A percentile compares a stretch with the other conserved stretches of the same genome.
Conservation (phyloP, 768 basidiomycete species). For the Lactifluus volemus region DNA sequence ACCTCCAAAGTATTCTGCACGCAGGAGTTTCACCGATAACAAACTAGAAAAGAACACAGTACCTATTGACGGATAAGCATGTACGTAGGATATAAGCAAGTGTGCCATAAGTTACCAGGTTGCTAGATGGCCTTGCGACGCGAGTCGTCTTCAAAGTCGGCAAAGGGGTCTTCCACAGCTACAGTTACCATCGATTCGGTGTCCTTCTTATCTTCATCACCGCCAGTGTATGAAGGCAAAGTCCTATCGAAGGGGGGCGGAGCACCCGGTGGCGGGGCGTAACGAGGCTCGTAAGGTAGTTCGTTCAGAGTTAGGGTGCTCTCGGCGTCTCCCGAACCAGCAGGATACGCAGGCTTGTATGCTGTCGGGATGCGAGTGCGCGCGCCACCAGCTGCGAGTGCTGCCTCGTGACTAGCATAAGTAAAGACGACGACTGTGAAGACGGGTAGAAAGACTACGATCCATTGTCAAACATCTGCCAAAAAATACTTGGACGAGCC, state of each 20-base stretch:
- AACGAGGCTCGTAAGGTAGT: conserved; percentile 21
- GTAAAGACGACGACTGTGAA: conserved; percentile 61
- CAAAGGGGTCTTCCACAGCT: conserved; percentile 45
- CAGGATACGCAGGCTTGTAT: conserved; percentile 26
- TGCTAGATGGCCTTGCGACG: background rate
- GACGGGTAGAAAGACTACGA: conserved; percentile 44
- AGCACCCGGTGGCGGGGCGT: conserved; percentile 43
- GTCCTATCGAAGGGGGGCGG: conserved; percentile 32
- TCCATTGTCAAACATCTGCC: background rate
- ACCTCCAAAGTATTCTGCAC: background rate
- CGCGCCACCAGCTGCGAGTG: conserved; percentile 36
- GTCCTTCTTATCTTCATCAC: conserved; percentile 22
- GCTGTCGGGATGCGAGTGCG: conserved; percentile 33
- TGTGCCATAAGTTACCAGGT: background rate
- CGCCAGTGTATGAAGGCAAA: conserved; percentile 36
- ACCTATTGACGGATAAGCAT: background rate
- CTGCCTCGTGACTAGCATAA: conserved; percentile 70
- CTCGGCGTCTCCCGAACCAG: conserved; percentile 19
- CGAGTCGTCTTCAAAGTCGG: conserved; percentile 34
- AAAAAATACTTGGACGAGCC: background rate
- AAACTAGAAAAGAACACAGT: background rate
- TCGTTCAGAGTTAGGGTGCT: conserved; percentile 19
- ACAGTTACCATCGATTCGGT: conserved; percentile 22
- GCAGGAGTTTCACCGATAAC: background rate
- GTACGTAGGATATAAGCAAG: background rate